Conservation (phyloP, 1,284 basidiomycete genomes). For the Microbotryomycetes sp. region DNA sequence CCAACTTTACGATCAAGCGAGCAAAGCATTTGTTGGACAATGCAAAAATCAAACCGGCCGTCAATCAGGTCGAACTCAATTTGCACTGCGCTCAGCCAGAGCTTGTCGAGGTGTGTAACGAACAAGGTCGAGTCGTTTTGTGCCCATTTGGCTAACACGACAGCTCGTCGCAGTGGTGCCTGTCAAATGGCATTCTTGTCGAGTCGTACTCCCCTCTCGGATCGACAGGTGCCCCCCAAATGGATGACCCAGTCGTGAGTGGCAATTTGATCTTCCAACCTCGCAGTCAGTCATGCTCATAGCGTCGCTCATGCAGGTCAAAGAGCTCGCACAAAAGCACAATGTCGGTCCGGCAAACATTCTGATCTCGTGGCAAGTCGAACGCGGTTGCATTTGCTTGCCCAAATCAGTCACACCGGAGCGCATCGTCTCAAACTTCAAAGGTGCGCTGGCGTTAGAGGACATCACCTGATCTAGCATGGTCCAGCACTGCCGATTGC, state of each 20-base stretch:
- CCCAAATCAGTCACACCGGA: slow-evolving; percentile 68
- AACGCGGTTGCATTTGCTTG: slow-evolving; percentile 61
- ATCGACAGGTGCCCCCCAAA: slow-evolving; percentile 57
- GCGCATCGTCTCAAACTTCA: slow-evolving; percentile 64
- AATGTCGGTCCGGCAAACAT: slow-evolving; percentile 55
- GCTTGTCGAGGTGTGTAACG: slow-evolving; percentile 49
- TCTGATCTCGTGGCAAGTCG: slow-evolving; percentile 55
- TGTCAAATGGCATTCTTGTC: slow-evolving; percentile 60
- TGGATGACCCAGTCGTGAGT: slow-evolving; percentile 44
- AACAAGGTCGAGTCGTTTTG: not conserved
- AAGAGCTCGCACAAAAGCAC: slow-evolving; percentile 48
- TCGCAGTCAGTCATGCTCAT: slow-evolving; percentile 7
- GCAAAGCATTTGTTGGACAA: slow-evolving; percentile 60
- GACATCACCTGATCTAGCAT: not conserved
- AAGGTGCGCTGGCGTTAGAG: slow-evolving; percentile 33
- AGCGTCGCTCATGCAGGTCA: slow-evolving; percentile 49
- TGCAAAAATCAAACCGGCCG: slow-evolving; percentile 50
- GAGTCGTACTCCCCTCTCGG: slow-evolving; percentile 81
- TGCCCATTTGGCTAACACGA: not conserved
- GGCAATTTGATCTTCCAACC: slow-evolving; percentile 64
- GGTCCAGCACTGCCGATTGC: slow-evolving; percentile 42
- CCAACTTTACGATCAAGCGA: slow-evolving; percentile 57
- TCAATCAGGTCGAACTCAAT: slow-evolving; percentile 76
- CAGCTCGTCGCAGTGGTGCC: slow-evolving; percentile 45
- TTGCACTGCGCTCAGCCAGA: slow-evolving; percentile 76